A percentile compares a stretch with the other conserved stretches of the same genome.
Evolutionary conservation across 768 basidiomycete species (phyloP).

Genomic region (Myochromella boudieri): DNA sequence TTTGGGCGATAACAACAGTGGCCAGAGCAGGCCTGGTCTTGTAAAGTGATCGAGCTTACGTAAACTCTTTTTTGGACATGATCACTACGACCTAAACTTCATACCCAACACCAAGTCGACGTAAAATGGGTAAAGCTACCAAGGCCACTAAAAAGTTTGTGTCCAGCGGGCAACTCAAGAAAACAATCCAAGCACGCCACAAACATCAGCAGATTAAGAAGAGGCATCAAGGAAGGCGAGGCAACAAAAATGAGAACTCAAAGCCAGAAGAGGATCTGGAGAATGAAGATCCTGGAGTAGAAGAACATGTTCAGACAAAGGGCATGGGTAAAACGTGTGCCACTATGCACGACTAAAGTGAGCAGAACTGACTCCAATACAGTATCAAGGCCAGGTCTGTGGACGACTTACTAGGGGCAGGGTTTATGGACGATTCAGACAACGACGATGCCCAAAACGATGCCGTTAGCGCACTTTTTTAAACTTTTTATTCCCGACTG

Average conservation of each 20-base stretch:
- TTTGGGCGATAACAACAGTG: too few species aligned
- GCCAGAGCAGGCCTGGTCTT: too few species aligned
- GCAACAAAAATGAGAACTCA: conserved; percentile 31
- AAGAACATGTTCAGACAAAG: conserved; percentile 15
- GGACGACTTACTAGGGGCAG: conserved; percentile 72
- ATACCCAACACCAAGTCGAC: background rate
- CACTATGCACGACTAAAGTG: too few species aligned
- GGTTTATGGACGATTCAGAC: conserved; percentile 68
- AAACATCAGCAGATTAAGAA: conserved; percentile 78
- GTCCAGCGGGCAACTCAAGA: conserved; percentile 84
- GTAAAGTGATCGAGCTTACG: conserved; percentile 10
- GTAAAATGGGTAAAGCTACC: conserved; percentile 53
- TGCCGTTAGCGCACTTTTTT: conserved; percentile 12
- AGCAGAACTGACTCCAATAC: background rate
- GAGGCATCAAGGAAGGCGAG: conserved; percentile 63
- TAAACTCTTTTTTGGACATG: conserved; percentile 15
- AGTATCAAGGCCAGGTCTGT: conserved; percentile 63
- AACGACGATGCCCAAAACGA: conserved; percentile 39
- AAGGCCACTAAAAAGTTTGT: conserved; percentile 90
- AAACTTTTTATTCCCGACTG: background rate
- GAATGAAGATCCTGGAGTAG: conserved; percentile 30
- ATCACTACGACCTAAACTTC: too few species aligned
- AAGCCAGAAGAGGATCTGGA: conserved; percentile 33
- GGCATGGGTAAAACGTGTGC: conserved; percentile 13
- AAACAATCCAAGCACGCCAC: conserved; percentile 79